Evolutionary conservation across 2,329 filamentous ascomycete genomes (phyloP), one percentile per base, ranked within the genome.

Genomic region (Nigrospora oryzae): DNA sequence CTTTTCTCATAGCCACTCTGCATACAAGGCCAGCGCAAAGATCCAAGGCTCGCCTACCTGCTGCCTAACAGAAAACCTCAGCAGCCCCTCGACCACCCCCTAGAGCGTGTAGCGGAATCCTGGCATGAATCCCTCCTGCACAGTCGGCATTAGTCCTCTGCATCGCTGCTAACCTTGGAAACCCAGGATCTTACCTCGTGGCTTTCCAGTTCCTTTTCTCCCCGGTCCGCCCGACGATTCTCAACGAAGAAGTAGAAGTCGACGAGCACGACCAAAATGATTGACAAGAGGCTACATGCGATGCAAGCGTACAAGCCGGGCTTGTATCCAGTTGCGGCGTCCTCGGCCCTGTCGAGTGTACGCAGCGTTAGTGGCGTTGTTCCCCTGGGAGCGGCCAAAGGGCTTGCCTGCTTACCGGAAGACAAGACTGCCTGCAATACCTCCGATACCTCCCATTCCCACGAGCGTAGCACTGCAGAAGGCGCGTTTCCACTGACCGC

Each of bases 401-500:
- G 33, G 14, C 44, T 65, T 57, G 4, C 31, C 16, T 1, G 13
- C 42, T 32, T 46, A 49, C 47, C 48, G 43, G 66, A 90, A 91
- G 10, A 90, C 81, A 46, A 86, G 68, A 50, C 76, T 78, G 19
- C 85, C 85, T 1, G 78, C 77, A 49, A 91, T 90, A 36, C 87
- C 86, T 36, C 87, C 87, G 30, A 91, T 69, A 1, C 84, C 85
- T 6, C 86, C 86, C 40, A 84, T 78, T 1, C 84, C 84, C 6
- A 91, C 83, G 0, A 91, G 72, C 0, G 83, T 84, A 3, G 86
- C 84, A 47, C 79, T 84, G 62, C 81, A 84, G 55, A 91, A 81
- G 1, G 86, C 86, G 38, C 87, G 78, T 69, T 89, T 91, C 85
- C 86, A 91, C 66, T 91, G 86, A 0, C 86, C 87, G 41, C 85